Conservation (phyloP, 805 yeast species). For the Suhomyces kilbournensis region DNA sequence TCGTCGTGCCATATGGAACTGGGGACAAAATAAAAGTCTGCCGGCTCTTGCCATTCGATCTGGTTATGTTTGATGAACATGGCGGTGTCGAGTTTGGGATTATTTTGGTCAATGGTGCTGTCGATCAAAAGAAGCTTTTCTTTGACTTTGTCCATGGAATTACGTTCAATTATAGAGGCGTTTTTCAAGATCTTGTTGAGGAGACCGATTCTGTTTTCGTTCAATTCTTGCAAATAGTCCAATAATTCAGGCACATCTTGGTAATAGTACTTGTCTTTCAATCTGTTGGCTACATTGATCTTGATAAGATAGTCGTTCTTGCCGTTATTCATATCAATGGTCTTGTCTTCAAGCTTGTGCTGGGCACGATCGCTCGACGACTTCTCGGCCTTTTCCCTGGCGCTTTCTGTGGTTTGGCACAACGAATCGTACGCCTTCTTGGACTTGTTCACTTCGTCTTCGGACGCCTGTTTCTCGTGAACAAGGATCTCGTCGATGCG, state of each 20-base stretch:
- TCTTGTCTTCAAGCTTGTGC: conserved; percentile 58
- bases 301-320: conserved; percentile 81
- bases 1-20: conserved; percentile 97
- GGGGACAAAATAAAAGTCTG: conserved; percentile 81
- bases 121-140: conserved; percentile 52
- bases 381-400: conserved; percentile 71
- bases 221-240: conserved; percentile 79
- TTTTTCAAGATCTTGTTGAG: conserved; percentile 65
- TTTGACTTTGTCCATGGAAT: conserved; percentile 43
- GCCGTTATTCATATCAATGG: conserved; percentile 79
- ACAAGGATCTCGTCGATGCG: conserved; percentile 58
- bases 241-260: conserved; percentile 91
- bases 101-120: conserved; percentile 61
- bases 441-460: conserved; percentile 56
- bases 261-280: conserved; percentile 88
- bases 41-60: conserved; percentile 76
- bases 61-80: conserved; percentile 92
- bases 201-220: conserved; percentile 71
- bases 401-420: conserved; percentile 77
- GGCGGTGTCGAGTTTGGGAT: conserved; percentile 71
- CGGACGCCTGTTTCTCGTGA: conserved; percentile 45
- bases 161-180: conserved; percentile 60
- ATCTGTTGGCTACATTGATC: conserved; percentile 80
- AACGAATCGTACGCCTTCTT: conserved; percentile 78
- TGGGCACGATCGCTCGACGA: conserved; percentile 46